A percentile compares a stretch with the other conserved stretches of the same genome.
Evolutionary conservation across 805 yeast genomes (phyloP).

Genomic region (Lipomyces starkeyi): DNA sequence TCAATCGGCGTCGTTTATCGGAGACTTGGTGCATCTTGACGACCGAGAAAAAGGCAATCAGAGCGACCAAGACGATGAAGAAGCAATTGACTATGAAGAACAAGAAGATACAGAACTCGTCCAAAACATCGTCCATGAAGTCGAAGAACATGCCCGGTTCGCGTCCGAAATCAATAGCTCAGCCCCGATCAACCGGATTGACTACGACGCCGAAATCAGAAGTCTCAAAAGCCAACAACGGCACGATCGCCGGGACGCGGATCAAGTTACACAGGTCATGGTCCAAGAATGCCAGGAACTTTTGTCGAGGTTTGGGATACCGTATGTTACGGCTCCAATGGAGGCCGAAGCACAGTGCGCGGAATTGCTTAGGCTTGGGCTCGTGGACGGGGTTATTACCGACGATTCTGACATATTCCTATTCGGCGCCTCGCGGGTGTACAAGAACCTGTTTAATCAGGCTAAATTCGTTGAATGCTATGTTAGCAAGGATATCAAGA

Average conservation of each 20-base stretch:
- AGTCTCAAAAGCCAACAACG: conserved; percentile 64
- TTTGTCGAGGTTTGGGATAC: conserved; percentile 86
- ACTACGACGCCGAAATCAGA: conserved; percentile 45
- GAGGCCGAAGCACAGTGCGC: conserved; percentile 99
- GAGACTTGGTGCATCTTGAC: not conserved
- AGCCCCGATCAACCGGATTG: conserved; percentile 17
- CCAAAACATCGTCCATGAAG: conserved; percentile 70
- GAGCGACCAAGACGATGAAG: conserved; percentile 37
- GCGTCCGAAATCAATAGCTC: conserved; percentile 44
- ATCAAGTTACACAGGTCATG: conserved; percentile 87
- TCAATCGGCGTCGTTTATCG: not conserved
- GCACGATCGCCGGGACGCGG: conserved; percentile 83
- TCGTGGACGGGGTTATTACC: conserved; percentile 94
- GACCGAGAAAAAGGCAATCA: conserved; percentile 9
- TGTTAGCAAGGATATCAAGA: conserved; percentile 60
- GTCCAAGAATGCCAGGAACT: conserved; percentile 88
- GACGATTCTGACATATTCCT: conserved; percentile 97
- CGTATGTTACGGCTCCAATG: conserved; percentile 95
- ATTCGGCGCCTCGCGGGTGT: conserved; percentile 83
- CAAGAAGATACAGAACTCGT: conserved; percentile 75
- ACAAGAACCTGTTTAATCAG: conserved; percentile 93
- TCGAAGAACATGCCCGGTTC: conserved; percentile 71
- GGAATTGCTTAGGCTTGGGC: conserved; percentile 63
- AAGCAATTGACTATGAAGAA: conserved; percentile 48
- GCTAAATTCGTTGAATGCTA: conserved; percentile 90